A percentile compares a stretch with the other conserved stretches of the same genome.
Evolutionary conservation across 192 early-diverging fungal genomes (phyloP).

Genomic region (Mortierella claussenii): DNA sequence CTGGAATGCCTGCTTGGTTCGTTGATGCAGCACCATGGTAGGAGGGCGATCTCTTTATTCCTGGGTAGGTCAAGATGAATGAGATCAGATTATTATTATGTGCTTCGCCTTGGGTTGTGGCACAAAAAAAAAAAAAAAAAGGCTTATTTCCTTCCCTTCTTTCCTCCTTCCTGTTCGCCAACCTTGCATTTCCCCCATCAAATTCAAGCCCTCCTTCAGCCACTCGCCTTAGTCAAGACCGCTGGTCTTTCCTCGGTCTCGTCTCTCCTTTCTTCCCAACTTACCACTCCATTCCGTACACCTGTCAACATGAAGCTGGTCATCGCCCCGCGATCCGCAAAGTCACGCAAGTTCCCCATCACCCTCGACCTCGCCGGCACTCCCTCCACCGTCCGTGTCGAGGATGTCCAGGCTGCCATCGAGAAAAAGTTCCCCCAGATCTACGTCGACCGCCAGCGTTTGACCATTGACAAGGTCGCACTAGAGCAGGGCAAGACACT

Average conservation of each 20-base stretch:
- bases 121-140: too few relatives aligned
- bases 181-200: background rate
- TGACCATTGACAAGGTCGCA: conserved; percentile 71
- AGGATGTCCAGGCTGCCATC: conserved; percentile 77
- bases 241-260: too few relatives aligned
- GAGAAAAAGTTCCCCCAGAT: conserved; percentile 70
- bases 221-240: too few relatives aligned
- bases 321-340: conserved; percentile 54
- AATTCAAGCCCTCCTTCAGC: background rate
- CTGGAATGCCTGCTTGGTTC: conserved; percentile 54
- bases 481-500: conserved; percentile 68
- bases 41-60: background rate
- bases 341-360: conserved; percentile 61
- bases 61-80: background rate
- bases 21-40: conserved; percentile 53
- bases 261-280: background rate
- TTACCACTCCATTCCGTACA: background rate
- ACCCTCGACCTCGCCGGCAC: conserved; percentile 67
- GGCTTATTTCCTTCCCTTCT: background rate
- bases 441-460: conserved; percentile 83
- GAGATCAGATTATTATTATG: background rate
- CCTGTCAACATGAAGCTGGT: conserved; percentile 61
- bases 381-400: conserved; percentile 66
- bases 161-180: background rate
- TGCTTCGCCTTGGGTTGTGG: background rate